These are phyloP conservation scores for Secale cereale DNA, from an alignment of 176 grass and related monocot species.

Conservation along the genomic window DNA sequence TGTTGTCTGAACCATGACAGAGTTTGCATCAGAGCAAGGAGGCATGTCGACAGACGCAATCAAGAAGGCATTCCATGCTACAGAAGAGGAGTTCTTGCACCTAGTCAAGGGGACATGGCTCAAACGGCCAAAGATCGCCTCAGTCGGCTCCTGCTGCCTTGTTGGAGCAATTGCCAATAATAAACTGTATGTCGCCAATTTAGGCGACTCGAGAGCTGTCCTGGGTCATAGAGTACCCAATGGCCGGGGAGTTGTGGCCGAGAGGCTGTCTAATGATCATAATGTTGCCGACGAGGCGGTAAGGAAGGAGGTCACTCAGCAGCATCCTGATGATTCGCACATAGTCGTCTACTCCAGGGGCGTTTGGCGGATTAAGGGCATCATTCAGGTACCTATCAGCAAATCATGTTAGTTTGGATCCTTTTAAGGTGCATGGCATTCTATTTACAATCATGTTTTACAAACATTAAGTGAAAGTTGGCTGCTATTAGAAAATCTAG, in stretches of 20 bases:
- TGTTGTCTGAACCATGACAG: background rate
- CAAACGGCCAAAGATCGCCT: conserved; percentile 13
- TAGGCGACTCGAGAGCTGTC: conserved; percentile 37
- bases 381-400: conserved; percentile 25
- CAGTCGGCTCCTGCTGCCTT: conserved; percentile 36
- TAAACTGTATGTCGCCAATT: conserved; percentile 26
- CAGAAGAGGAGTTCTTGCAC: conserved; percentile 29
- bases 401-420: background rate
- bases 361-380: conserved; percentile 40
- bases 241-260: background rate
- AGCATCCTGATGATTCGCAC: conserved; percentile 31
- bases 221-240: conserved; percentile 4
- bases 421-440: background rate
- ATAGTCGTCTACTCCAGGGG: conserved; percentile 20
- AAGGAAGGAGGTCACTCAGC: conserved; percentile 24
- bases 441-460: background rate
- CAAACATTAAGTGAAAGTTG: background rate
- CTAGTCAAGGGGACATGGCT: conserved; percentile 14
- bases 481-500: background rate
- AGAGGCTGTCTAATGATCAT: conserved; percentile 27
- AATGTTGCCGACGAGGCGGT: conserved; percentile 35
- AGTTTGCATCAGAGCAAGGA: conserved; percentile 20
- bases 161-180: conserved; percentile 22
- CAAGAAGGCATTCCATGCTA: conserved; percentile 34
- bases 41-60: conserved; percentile 21